Evolutionary conservation across 768 basidiomycete genomes (phyloP), one percentile per base, ranked within the genome.

Genomic region (Boletus insuetus): DNA sequence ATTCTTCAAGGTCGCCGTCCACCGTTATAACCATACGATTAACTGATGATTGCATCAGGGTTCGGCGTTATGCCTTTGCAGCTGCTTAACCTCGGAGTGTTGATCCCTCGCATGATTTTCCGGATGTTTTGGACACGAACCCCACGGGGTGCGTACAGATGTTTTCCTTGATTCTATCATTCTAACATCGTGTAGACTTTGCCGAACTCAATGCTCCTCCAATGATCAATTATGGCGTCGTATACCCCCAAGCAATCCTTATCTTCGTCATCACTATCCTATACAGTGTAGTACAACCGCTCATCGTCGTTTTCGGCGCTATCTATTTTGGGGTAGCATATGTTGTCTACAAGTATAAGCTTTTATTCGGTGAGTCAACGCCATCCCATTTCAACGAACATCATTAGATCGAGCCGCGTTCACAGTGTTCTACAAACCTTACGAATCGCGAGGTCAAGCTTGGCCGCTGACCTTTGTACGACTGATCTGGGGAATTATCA

Each of bases 141-240:
- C 3, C 97, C 97, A 1, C 79, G 97, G 78, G 95, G 94, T 91
- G 63, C 31, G 77, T 64, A 12, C 6, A 0, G 17, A 31, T 41
- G 20, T 29, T 35, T 16, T 3, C 24, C 16, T 13, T 42, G 3
- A 29, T 11, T 46, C 13, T 34, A 35, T 50, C 35, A 38, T 17
- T 19, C 43, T 55, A 19, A 63, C 6, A n/a, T 34, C 24, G 37
- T 16, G 13, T 64, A 98, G 96, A 99, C 65, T 95, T 86, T 59
- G 96, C 94, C 17, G 97, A 97, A 69, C 79, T 98, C 16, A 97
- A 99, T 66, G 94, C 94, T 0, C 97, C 97, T 7, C 94, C 97
- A 0, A 92, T 95, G 89, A 89, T 98, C 73, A 98, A 98, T 72
- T 96, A 98, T 62, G 97, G 97, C 48, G 82, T 89, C 47, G 94